phyloP scores from a whole-genome alignment of 2,329 filamentous ascomycete species.

The Phoma sp. region DNA sequence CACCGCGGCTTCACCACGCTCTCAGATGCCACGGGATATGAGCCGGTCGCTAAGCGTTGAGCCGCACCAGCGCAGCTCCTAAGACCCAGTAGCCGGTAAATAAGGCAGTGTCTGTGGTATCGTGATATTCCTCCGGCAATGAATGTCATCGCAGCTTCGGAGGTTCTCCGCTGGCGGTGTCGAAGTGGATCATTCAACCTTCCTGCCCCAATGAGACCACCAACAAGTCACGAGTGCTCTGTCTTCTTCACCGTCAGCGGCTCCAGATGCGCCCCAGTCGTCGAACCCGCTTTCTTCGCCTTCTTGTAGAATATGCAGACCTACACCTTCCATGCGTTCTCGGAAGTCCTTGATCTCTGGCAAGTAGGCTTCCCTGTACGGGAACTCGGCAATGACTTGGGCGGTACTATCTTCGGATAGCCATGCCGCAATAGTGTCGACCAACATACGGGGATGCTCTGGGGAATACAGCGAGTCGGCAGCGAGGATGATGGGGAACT shows the following conservation, averaged over 20 bases:
- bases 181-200: conserved; percentile 19
- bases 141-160: conserved; percentile 4
- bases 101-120: conserved; percentile 1
- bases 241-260: conserved; percentile 56
- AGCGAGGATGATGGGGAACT: conserved; percentile 70
- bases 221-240: conserved; percentile 66
- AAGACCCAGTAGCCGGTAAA: conserved; percentile 7
- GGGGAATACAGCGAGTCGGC: conserved; percentile 89
- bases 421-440: conserved; percentile 71
- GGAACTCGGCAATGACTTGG: conserved; percentile 79
- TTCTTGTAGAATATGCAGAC: conserved; percentile 62
- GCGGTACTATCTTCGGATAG: conserved; percentile 64
- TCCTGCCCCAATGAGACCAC: conserved; percentile 67
- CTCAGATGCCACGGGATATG: not conserved
- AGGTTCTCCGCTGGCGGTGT: conserved; percentile 19
- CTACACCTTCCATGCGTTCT: conserved; percentile 62
- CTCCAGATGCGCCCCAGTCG: conserved; percentile 66
- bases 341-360: conserved; percentile 69
- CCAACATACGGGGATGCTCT: conserved; percentile 77
- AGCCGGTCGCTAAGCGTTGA: not conserved
- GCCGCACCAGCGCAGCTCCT: conserved; percentile 1
- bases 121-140: conserved; percentile 4
- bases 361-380: conserved; percentile 73
- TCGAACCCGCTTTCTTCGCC: conserved; percentile 71
- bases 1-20: conserved; percentile 8